Conservation (phyloP, 495 filamentous ascomycete species). For the Corynascus novoguineensis region DNA sequence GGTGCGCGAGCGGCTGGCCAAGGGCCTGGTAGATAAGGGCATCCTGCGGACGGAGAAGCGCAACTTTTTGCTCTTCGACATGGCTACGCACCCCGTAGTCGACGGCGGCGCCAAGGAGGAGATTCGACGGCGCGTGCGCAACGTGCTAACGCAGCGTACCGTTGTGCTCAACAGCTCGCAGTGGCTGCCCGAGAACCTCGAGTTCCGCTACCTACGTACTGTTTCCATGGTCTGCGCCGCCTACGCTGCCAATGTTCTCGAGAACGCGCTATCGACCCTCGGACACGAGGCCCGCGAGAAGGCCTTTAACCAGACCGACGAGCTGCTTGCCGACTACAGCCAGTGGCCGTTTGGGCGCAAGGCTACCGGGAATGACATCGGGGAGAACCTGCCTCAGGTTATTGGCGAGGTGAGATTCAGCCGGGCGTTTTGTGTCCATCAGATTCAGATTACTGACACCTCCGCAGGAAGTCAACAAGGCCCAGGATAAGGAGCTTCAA, state of each 20-base stretch:
- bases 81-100: constrained; percentile 98
- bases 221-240: constrained; percentile 96
- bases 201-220: constrained; percentile 87
- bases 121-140: constrained; percentile 84
- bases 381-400: constrained; percentile 88
- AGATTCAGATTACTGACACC: constrained; percentile 11
- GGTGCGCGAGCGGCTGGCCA: constrained; percentile 93
- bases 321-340: constrained; percentile 89
- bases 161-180: constrained; percentile 77
- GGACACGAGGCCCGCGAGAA: constrained; percentile 90
- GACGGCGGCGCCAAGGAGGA: constrained; percentile 97
- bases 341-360: constrained; percentile 92
- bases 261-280: constrained; percentile 90
- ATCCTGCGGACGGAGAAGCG: constrained; percentile 97
- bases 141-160: constrained; percentile 86
- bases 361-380: constrained; percentile 70
- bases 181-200: constrained; percentile 88
- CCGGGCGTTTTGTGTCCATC: too few species aligned
- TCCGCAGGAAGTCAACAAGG: constrained; percentile 63
- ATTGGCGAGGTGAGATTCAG: constrained; percentile 67
- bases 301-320: constrained; percentile 94
- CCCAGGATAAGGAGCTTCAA: constrained; percentile 88
- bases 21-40: constrained; percentile 98
- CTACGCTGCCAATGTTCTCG: constrained; percentile 95
- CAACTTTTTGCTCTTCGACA: constrained; percentile 98